Base-by-base conservation (phyloP, 1,284 basidiomycete species). In the Farysia itapuensis region DNA sequence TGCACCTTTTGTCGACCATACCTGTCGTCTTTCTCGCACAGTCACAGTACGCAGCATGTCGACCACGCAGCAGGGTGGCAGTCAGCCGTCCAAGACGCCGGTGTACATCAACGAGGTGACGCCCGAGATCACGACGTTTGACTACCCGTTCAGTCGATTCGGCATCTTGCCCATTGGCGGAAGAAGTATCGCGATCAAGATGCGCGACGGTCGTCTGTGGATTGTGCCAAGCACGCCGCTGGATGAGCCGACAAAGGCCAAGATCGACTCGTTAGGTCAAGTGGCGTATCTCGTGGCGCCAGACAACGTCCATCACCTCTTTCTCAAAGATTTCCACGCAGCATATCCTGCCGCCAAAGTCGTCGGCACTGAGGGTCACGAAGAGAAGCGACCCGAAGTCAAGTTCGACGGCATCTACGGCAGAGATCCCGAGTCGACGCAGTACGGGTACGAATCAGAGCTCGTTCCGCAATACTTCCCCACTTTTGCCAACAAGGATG, bases 211-310 rank as follows among this genome's bases (percentile, higher is more conserved):
- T 4, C 33, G 31, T 5, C 84, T 95, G 19, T 93, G 90, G 84
- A 80, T 95, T 1, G 81, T 94, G 23, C 90, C 89, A 1, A 92
- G 89, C 2, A 89, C 89, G 3, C 87, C 89, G 0, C 79, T 90
- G 41, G 84, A 85, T 35, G 78, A 81, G 5, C 56, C 52, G 14
- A 93, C 89, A 2, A 86, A 85, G 73, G 68, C 79, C 2, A 87
- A 84, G 50, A 76, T 94, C 21, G 81, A 85, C 39, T 81, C 84
- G 38, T 79, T 95, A 5, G 90, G 90, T 0, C 82, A 85, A 25
- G 89, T 94, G 1, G 43, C 54, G 39, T 81, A 79, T 72, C 75
- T 82, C 33, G 78, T 81, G 18, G 78, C 79, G 0, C 79, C 79
- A 2, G 80, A 81, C 58, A 71, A 77, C 22, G 80, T 80, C 41